Evolutionary conservation across 192 early-diverging fungal genomes (phyloP).

Genomic region (Mortierella hygrophila): DNA sequence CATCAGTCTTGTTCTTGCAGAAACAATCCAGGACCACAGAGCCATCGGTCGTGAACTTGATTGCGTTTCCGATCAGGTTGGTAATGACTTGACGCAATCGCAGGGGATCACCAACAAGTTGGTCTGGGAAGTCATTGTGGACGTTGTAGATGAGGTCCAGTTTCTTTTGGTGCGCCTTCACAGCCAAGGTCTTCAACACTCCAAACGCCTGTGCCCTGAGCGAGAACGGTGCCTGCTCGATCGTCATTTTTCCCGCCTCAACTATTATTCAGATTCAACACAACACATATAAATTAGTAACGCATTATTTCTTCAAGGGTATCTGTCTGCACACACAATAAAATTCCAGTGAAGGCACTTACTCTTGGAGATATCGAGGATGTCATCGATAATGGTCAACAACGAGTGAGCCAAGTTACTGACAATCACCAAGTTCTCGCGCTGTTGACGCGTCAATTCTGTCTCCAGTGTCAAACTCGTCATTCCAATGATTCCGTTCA

Average conservation of each 20-base stretch:
- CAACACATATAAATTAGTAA: neutral
- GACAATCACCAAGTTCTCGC: constrained; percentile 86
- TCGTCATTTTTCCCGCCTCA: constrained; percentile 87
- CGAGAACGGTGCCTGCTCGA: constrained; percentile 80
- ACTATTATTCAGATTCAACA: constrained; percentile 41
- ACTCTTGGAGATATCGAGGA: constrained; percentile 87
- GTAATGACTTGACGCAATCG: constrained; percentile 85
- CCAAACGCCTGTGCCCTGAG: constrained; percentile 72
- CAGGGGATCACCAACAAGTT: constrained; percentile 80
- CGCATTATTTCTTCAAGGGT: neutral
- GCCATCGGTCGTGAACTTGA: constrained; percentile 88
- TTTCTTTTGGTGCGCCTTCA: constrained; percentile 82
- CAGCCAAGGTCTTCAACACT: constrained; percentile 78
- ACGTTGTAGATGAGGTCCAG: constrained; percentile 75
- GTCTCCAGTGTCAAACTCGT: constrained; percentile 81
- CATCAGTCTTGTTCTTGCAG: constrained; percentile 43
- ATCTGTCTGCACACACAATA: neutral
- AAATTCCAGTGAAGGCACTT: constrained; percentile 3
- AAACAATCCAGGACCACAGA: constrained; percentile 73
- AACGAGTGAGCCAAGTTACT: constrained; percentile 78
- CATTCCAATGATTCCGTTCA: constrained; percentile 88
- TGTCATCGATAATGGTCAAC: constrained; percentile 84
- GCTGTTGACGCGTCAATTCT: constrained; percentile 83
- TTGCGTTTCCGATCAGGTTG: constrained; percentile 85
- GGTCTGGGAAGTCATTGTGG: constrained; percentile 77